Conservation (phyloP, 495 filamentous ascomycete genomes). For the Halenospora varia region DNA sequence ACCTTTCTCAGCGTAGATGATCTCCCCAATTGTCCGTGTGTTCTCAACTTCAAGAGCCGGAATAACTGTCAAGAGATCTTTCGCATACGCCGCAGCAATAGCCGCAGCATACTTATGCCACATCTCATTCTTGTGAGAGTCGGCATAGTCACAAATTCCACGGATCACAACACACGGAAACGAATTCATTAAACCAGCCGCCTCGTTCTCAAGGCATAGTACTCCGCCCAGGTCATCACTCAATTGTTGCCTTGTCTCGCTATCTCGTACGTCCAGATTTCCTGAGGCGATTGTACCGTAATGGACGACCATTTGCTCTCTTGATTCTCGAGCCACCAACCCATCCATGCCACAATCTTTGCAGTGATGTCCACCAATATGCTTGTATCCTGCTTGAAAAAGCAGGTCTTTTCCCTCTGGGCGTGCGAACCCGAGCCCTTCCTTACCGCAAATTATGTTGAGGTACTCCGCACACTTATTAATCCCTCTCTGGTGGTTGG, state of each 20-base stretch:
- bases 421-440: not conserved
- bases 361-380: not conserved
- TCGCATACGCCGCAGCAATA: too few species aligned
- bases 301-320: not conserved
- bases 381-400: not conserved
- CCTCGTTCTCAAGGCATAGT: conserved; percentile 38
- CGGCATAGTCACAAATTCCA: conserved; percentile 37
- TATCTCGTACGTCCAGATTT: not conserved
- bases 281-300: conserved; percentile 4
- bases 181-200: not conserved
- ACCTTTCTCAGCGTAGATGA: too few species aligned
- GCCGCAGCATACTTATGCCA: too few species aligned
- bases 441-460: too few species aligned
- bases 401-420: not conserved
- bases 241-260: not conserved
- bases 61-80: too few species aligned
- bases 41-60: too few species aligned
- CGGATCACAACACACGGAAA: conserved; percentile 27
- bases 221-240: conserved; percentile 4
- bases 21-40: too few species aligned
- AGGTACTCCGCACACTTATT: too few species aligned
- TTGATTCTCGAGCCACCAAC: too few species aligned
- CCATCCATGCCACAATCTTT: not conserved
- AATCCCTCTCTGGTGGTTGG: too few species aligned
- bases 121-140: conserved; percentile 34